Evolutionary conservation across 2,329 filamentous ascomycete genomes (phyloP), one percentile per base, ranked within the genome.

Genomic region (Calonectria pseudoturangicola): DNA sequence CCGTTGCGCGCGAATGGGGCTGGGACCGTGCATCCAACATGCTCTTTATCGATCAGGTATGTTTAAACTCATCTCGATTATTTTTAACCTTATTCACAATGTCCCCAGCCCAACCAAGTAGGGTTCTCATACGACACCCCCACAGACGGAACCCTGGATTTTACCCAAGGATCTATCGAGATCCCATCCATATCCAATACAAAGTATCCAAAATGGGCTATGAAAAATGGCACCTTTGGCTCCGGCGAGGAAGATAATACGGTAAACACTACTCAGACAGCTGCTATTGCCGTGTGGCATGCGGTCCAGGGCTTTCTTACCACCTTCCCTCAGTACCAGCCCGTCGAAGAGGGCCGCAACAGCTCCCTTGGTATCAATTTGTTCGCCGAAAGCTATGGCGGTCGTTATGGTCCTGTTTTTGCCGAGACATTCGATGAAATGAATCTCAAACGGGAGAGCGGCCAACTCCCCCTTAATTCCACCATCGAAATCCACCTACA

Each of bases 361-460:
- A 83, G 86, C 47, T 83, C 87, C 0, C 78, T 91, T 21, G 90
- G 90, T 6, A 87, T 94, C 66, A 92, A 92, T 76, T 84, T 94
- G 5, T 94, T 93, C 73, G 88, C 92, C 0, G 92, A 95, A 81
- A 93, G 91, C 82, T 93, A 94, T 81, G 90, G 92, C 41, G 93
- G 93, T 15, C 89, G 91, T 69, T 95, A 94, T 77, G 93, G 91
- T 0, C 92, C 92, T 2, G 85, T 89, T 1, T 93, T 94, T 77
- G 91, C 91, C 13, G 85, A 86, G 25, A 82, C 86, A 27, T 90
- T 88, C 84, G 87, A 93, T 77, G 81, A 89, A 69, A 92, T 95
- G 82, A 95, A 95, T 76, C 81, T 85, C 21, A 86, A 85, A 66
- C 88, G 89, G 16, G 79, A 82, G n/a, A 88, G 86, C 68, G 89